Percentiles rank a stretch among this genome's conserved stretches.
These are phyloP conservation scores for Cryphonectria radicalis DNA, from an alignment of 2,329 filamentous ascomycete species.

Conservation along the genomic window DNA sequence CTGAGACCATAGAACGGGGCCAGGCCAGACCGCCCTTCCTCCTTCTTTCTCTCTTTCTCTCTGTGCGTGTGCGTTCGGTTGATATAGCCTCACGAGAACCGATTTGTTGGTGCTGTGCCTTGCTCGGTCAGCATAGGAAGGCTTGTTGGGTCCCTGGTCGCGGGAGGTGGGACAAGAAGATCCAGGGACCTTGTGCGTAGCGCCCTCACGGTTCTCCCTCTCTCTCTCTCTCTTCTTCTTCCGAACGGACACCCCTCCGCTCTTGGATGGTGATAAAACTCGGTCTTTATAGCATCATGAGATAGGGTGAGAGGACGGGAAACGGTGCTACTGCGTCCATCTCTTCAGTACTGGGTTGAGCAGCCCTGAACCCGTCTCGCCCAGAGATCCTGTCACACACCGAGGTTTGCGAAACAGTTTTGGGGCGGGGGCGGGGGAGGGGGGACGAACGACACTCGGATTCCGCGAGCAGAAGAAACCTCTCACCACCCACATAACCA, in stretches of 20 bases:
- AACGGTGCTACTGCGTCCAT: background rate
- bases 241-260: background rate
- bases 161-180: background rate
- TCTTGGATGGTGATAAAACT: background rate
- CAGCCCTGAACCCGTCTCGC: background rate
- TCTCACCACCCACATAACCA: too few relatives aligned
- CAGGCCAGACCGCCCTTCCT: background rate
- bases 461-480: too few relatives aligned
- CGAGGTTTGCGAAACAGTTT: too few relatives aligned
- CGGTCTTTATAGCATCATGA: background rate
- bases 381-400: background rate
- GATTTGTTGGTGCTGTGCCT: background rate
- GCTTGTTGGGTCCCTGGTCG: background rate
- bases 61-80: background rate
- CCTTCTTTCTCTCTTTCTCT: background rate
- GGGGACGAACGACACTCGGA: too few relatives aligned
- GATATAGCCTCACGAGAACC: background rate
- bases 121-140: conserved; percentile 3
- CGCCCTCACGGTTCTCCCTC: background rate
- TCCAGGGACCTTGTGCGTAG: background rate
- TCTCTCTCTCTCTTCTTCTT: too few relatives aligned
- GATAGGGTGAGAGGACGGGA: too few relatives aligned
- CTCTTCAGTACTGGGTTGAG: background rate
- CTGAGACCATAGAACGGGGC: too few relatives aligned
- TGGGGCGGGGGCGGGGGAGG: too few relatives aligned